Conservation (phyloP, 148 eudicot species). For the Oxyria digyna region DNA sequence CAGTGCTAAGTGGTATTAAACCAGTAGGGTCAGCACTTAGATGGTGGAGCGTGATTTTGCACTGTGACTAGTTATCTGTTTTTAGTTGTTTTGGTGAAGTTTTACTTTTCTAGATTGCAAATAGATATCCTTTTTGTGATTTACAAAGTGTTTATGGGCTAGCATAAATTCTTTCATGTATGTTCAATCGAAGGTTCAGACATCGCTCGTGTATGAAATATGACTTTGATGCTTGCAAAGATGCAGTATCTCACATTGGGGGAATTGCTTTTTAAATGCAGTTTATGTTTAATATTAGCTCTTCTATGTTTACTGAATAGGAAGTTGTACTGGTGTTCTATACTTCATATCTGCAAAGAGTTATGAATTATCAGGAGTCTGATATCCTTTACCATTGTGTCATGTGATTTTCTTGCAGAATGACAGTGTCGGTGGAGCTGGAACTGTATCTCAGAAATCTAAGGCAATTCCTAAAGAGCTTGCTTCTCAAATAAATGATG, state of each 20-base stretch:
- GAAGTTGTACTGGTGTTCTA: neutral
- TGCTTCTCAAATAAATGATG: conserved; percentile 82
- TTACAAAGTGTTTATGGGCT: neutral
- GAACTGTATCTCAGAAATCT: conserved; percentile 28
- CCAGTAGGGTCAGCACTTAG: too few species aligned
- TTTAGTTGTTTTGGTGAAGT: too few species aligned
- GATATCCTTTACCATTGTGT: neutral
- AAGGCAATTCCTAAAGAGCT: conserved; percentile 60
- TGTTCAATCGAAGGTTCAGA: neutral
- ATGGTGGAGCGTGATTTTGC: too few species aligned
- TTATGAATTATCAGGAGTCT: neutral
- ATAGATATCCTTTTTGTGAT: too few species aligned
- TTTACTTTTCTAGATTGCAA: too few species aligned
- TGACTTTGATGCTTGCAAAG: neutral
- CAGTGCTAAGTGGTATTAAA: too few species aligned
- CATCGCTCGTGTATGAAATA: neutral
- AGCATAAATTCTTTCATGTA: neutral
- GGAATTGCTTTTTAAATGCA: neutral
- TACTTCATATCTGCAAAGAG: neutral
- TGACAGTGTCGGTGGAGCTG: conserved; percentile 24
- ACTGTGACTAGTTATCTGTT: too few species aligned
- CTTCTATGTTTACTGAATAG: neutral
- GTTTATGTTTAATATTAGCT: neutral
- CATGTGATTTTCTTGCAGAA: conserved; percentile 33
- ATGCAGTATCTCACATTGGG: neutral